These are phyloP conservation scores for Vigna angularis DNA, from an alignment of 306 rosid genomes.

Conservation along the genomic window DNA sequence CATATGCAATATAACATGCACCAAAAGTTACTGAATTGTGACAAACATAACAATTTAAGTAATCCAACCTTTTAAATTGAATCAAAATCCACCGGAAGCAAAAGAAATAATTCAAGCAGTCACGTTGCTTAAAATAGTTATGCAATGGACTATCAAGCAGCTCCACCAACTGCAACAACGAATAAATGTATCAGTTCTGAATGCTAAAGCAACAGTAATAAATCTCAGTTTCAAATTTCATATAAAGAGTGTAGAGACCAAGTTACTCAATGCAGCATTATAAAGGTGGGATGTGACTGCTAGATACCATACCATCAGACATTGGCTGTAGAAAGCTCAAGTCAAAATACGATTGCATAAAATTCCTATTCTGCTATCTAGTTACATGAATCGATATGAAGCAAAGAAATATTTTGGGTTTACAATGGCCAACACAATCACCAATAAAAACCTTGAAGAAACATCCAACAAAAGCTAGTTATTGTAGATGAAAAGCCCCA, in stretches of 20 bases:
- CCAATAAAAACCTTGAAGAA: neutral
- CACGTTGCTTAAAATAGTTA: conserved; percentile 83
- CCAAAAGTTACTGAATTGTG: conserved; percentile 19
- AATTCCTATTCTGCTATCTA: neutral
- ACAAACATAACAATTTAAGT: conserved; percentile 28
- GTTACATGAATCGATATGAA: conserved; percentile 18
- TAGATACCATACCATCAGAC: conserved; percentile 17
- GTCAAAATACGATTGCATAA: neutral
- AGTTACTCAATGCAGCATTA: conserved; percentile 30
- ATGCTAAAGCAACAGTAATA: conserved; percentile 33
- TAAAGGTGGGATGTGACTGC: conserved; percentile 13
- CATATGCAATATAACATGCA: neutral
- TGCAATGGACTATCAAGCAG: conserved; percentile 88
- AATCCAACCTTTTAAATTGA: conserved; percentile 92
- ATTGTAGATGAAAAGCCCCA: too few species aligned
- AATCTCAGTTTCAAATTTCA: conserved; percentile 24
- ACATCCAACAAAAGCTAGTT: neutral
- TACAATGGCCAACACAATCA: neutral
- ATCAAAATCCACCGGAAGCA: conserved; percentile 98
- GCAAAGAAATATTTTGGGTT: neutral
- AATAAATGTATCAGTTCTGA: conserved; percentile 43
- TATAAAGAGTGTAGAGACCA: conserved; percentile 4
- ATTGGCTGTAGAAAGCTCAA: conserved; percentile 20
- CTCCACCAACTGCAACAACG: conserved; percentile 91
- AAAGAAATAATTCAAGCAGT: conserved; percentile 96